phyloP scores from a whole-genome alignment of 306 rosid species.

The Cucumis cinereus region DNA sequence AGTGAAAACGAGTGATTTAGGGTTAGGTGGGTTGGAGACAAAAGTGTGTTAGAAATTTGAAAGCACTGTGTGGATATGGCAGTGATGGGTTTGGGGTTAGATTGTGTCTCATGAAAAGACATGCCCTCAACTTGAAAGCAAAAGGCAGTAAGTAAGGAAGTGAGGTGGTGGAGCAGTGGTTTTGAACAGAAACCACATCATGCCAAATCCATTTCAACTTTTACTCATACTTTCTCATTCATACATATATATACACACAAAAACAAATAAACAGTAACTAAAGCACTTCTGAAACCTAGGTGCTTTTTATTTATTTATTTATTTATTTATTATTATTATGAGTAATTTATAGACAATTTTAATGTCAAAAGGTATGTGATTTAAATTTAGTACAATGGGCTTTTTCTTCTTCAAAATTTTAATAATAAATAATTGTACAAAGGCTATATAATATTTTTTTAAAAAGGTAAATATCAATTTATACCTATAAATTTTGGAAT shows the following conservation, averaged over 20 bases:
- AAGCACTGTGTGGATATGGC: conserved; percentile 2
- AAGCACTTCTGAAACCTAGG: background rate
- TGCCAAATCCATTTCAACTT: background rate
- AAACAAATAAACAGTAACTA: background rate
- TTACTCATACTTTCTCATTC: background rate
- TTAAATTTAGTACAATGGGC: background rate
- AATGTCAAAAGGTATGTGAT: conserved; percentile 12
- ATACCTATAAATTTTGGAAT: too few species aligned
- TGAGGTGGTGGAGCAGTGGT: background rate
- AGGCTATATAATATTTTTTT: too few species aligned
- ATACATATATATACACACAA: too few species aligned
- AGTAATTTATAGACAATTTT: background rate
- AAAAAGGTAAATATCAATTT: too few species aligned
- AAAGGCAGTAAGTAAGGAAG: background rate
- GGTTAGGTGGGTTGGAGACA: conserved; percentile 10
- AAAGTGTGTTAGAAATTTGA: conserved; percentile 12
- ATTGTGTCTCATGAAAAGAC: conserved; percentile 4
- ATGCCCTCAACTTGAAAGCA: conserved; percentile 5
- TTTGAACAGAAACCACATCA: background rate
- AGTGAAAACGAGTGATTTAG: too few species aligned
- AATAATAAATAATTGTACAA: too few species aligned
- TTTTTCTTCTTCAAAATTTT: too few species aligned
- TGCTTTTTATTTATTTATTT: background rate
- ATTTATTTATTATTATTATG: background rate
- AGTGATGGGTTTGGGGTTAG: background rate